phyloP scores from a whole-genome alignment of 2,329 filamentous ascomycete species.

The Stromatinia cepivora region DNA sequence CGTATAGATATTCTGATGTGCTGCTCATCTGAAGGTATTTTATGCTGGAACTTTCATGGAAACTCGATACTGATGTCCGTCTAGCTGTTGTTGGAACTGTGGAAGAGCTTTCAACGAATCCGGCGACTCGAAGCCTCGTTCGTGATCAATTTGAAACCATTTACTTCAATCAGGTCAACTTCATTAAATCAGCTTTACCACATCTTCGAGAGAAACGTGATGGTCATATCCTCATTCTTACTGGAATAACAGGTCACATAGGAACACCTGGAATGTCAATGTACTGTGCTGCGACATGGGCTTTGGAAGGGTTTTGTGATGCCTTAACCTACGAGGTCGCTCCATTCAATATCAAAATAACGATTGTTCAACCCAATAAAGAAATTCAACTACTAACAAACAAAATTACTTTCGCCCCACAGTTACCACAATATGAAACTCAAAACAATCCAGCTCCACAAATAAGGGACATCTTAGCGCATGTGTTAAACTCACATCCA shows the following conservation, averaged over 20 bases:
- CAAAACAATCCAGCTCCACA: conserved; percentile 74
- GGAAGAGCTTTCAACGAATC: conserved; percentile 78
- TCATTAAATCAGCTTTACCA: conserved; percentile 85
- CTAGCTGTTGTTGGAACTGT: conserved; percentile 83
- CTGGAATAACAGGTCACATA: conserved; percentile 87
- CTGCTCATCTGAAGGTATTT: conserved; percentile 77
- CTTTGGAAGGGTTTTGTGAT: conserved; percentile 93
- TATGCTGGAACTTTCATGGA: conserved; percentile 10
- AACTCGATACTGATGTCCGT: background rate
- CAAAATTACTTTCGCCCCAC: conserved; percentile 79
- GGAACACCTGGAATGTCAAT: conserved; percentile 88
- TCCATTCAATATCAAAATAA: conserved; percentile 95
- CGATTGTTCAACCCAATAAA: conserved; percentile 92
- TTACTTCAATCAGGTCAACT: conserved; percentile 94
- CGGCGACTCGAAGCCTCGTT: conserved; percentile 73
- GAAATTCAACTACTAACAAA: conserved; percentile 88
- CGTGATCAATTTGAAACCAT: conserved; percentile 91
- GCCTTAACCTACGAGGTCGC: conserved; percentile 94
- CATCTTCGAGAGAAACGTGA: conserved; percentile 76
- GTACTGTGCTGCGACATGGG: conserved; percentile 92
- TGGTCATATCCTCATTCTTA: conserved; percentile 87
- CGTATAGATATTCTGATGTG: conserved; percentile 88
- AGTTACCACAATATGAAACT: conserved; percentile 67
- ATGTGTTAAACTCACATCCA: conserved; percentile 74
- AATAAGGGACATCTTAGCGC: conserved; percentile 78